These are phyloP conservation scores for Primulina huaijiensis DNA, from an alignment of 257 asterid genomes.

Conservation along the genomic window DNA sequence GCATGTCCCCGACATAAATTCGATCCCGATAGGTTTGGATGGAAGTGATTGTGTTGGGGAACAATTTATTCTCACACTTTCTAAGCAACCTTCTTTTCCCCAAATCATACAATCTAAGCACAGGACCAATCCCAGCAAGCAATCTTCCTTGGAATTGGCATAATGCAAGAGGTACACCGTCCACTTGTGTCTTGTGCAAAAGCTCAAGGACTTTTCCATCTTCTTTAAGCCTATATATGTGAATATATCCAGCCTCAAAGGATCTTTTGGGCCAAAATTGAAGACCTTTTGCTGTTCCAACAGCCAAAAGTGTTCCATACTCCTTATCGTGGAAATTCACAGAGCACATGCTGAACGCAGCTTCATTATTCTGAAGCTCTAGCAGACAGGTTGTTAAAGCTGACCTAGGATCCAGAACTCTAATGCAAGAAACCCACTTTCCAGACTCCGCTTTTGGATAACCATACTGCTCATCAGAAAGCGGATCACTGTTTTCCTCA, in stretches of 20 bases:
- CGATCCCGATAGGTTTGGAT: constrained; percentile 95
- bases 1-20: constrained; percentile 97
- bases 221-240: constrained; percentile 91
- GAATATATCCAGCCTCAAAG: constrained; percentile 83
- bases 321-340: constrained; percentile 96
- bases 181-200: constrained; percentile 96
- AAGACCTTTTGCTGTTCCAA: constrained; percentile 96
- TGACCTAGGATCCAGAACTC: constrained; percentile 92
- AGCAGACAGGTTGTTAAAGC: constrained; percentile 81
- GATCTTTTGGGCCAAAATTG: constrained; percentile 89
- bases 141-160: constrained; percentile 96
- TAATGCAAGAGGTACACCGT: constrained; percentile 90
- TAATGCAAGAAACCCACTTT: constrained; percentile 95
- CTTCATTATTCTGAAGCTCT: constrained; percentile 98
- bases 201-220: constrained; percentile 93
- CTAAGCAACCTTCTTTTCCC: constrained; percentile 88
- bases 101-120: constrained; percentile 92
- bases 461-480: constrained; percentile 96
- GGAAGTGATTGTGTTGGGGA: constrained; percentile 80
- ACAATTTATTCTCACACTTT: constrained; percentile 93
- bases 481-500: constrained; percentile 74
- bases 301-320: constrained; percentile 90
- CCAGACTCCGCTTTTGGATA: constrained; percentile 94
- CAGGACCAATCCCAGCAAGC: constrained; percentile 87
- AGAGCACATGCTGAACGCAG: constrained; percentile 95